Evolutionary conservation across 257 asterid genomes (phyloP), one percentile per base, ranked within the genome.

Genomic region (Hygrophila difformis): DNA sequence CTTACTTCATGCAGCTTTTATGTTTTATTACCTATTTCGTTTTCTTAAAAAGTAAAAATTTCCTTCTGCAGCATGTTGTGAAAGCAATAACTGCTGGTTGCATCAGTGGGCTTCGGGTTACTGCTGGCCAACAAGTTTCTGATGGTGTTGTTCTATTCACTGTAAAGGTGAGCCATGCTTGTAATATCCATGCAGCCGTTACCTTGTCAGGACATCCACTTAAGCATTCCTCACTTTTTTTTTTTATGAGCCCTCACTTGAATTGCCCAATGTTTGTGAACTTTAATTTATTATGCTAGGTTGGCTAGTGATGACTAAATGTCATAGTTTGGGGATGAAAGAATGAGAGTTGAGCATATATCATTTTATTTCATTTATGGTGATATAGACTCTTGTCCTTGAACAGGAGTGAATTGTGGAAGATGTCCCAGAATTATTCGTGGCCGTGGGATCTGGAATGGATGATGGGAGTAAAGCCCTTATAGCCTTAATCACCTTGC

Each of bases 81-180:
- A 82, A 74, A 78, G 95, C 98, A 22, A 64, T 89, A 12, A 42
- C 52, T 51, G 53, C 72, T 41, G 98, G 98, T 26, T 66, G 49
- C 62, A 70, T 86, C 58, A 66, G 72, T 24, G 82, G 93, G 48
- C 92, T 91, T 67, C 66, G 70, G 29, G 71, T 76, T 57, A 59
- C 69, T 37, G 74, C 84, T 26, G 96, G 98, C 42, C 92, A 78
- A 58, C 94, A 87, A 56, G 84, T 89, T 55, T 78, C 82, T 12
- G 98, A 85, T 57, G 93, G 93, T 43, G 44, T 73, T 3, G 65
- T 59, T 70, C 81, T 91, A 51, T 82, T 76, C 64, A 47, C 53
- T 39, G 51, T 85, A 55, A 71, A 79, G 94, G 96, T 85, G 29
- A 72, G 60, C 56, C 57, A 42, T 52, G 52, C 41, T 41, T 18